Evolutionary conservation across 1,284 basidiomycete genomes (phyloP).

Genomic region (Calocybe gambosa): DNA sequence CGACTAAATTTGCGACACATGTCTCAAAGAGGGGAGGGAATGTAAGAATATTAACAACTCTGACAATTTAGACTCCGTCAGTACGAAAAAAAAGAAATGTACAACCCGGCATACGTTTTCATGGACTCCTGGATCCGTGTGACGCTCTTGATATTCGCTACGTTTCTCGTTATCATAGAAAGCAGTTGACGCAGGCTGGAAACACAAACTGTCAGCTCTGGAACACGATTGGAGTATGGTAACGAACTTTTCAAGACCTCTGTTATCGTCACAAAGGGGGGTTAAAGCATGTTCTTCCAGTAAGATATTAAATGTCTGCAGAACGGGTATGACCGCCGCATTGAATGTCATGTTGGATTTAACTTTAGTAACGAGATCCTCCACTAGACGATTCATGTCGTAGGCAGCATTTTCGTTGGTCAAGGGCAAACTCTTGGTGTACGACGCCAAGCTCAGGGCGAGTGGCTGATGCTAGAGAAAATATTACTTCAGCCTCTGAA

Average conservation of each 20-base stretch:
- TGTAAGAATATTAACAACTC: constrained; percentile 57
- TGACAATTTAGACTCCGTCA: constrained; percentile 23
- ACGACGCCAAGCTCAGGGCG: constrained; percentile 53
- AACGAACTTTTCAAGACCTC: constrained; percentile 44
- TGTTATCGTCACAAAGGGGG: constrained; percentile 35
- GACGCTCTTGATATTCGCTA: constrained; percentile 67
- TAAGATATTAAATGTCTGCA: constrained; percentile 70
- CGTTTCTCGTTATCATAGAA: constrained; percentile 51
- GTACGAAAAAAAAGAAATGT: background rate
- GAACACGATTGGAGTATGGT: background rate
- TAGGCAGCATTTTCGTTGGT: constrained; percentile 28
- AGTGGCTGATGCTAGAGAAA: constrained; percentile 61
- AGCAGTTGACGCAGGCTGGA: constrained; percentile 42
- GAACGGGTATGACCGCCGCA: constrained; percentile 66
- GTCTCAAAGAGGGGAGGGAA: constrained; percentile 40
- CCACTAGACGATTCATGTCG: constrained; percentile 41
- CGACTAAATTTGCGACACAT: constrained; percentile 42
- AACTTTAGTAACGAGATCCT: constrained; percentile 51
- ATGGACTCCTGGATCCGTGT: constrained; percentile 73
- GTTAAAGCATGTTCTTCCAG: constrained; percentile 59
- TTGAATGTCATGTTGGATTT: constrained; percentile 57
- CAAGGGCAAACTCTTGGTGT: constrained; percentile 48
- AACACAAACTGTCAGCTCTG: constrained; percentile 14
- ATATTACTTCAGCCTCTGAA: background rate
- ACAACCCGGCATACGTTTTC: constrained; percentile 66